Evolutionary conservation across 2,329 filamentous ascomycete genomes (phyloP), one percentile per base, ranked within the genome.

Genomic region (Monosporascus sp.): DNA sequence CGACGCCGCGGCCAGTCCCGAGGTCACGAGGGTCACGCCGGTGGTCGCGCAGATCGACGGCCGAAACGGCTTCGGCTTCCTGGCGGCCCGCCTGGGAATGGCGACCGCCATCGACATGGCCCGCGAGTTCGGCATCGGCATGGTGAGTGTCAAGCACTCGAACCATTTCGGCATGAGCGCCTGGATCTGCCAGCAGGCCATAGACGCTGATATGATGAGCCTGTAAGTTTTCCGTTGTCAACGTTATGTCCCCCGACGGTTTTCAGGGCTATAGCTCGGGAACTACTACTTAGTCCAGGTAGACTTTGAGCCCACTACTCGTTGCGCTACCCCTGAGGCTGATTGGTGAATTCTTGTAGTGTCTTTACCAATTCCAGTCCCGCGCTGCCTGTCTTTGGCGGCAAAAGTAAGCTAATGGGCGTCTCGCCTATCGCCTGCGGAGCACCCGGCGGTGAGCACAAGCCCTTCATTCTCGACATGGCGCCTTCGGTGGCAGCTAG

Each of bases 121-220:
- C 0, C 70, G 74, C 24, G 66, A 71, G 2, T 83, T 78, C 61
- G 88, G 88, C 14, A 88, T 93, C 57, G 89, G 89, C 25, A 84
- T 94, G 80, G 86, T 86, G 0, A 83, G 80, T 53, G 76, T 93
- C 63, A 88, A 85, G 68, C 85, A 87, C 69, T 88, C 84, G 41
- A 93, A 93, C 62, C 88, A 93, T 68, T 92, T 89, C 62, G 89
- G 89, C 51, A 94, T 94, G 89, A 80, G 80, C 3, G 89, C 89
- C 0, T 93, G 88, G 86, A 65, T 91, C 0, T 88, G 91, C 11
- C 85, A 89, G 66, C 84, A 90, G 68, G 89, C 88, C 0, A 69
- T 92, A 15, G 86, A 93, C 53, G 84, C 80, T 1, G 76, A 78
- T 38, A 84, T 88, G 80, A 85, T 89, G 80, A 82, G 78, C 51